Evolutionary conservation across 2,329 filamentous ascomycete genomes (phyloP), one percentile per base, ranked within the genome.

Genomic region (Monosporascus sp.): DNA sequence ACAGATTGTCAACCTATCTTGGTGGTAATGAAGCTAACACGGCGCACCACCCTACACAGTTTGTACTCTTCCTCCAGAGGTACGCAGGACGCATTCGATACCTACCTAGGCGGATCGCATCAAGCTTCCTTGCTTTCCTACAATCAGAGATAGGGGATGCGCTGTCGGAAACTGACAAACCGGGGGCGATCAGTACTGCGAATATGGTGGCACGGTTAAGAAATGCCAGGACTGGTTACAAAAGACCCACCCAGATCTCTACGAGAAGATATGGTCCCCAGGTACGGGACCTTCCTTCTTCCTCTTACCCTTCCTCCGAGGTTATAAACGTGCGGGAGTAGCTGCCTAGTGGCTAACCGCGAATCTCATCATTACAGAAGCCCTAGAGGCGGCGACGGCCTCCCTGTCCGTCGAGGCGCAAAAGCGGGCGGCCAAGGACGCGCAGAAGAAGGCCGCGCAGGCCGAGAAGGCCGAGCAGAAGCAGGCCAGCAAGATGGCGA

Each of bases 191-290:
- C 31, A 97, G 94, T 99, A 97, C 77, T 99, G 94, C 79, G 94
- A 99, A 76, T 97, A 97, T 73, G 94, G 94, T 68, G 93, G 92
- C 60, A 97, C 92, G 40, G 87, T 88, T 24, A 96, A 91, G 75
- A 99, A 97, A 76, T 99, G 94, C 76, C 88, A 93, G 73, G 92
- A 97, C 71, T 99, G 94, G 94, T 85, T 99, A 20, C 77, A 90
- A 66, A 83, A 86, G 60, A 81, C 85, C 60, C 81, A 96, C 64
- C 82, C 85, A 3, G 78, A 81, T 47, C 76, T 97, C 70, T 95
- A 96, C 73, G 73, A 82, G 57, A 78, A 78, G 64, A 82, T 99
- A 72, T 97, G 96, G 81, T 96, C 91, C 49, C 81, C 88, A 73
- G 91, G 91, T 93, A 76, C 58, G 74, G 24, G 31, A 43, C 46